Percentiles rank a stretch among this genome's conserved stretches.
These are phyloP conservation scores for Pouteria glomerata DNA, from an alignment of 148 eudicot species.

Conservation along the genomic window DNA sequence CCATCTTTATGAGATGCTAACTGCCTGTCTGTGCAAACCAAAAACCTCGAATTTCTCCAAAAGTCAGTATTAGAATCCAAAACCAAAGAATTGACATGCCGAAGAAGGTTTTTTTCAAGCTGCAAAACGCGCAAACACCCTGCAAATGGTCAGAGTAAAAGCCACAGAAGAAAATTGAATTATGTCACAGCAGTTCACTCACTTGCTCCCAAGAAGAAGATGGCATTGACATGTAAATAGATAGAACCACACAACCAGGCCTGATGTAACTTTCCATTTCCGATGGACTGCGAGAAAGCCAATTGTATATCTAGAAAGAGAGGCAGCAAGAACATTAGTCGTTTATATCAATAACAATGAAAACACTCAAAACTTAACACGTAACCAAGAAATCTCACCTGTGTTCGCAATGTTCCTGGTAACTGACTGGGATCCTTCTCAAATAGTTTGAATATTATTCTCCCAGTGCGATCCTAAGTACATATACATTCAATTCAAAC, in stretches of 20 bases:
- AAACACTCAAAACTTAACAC: background rate
- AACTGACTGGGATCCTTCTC: conserved; percentile 89
- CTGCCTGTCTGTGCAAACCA: conserved; percentile 56
- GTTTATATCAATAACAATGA: conserved; percentile 1
- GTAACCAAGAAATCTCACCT: conserved; percentile 36
- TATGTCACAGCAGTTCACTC: conserved; percentile 20
- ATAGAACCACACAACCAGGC: conserved; percentile 84
- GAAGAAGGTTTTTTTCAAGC: conserved; percentile 56
- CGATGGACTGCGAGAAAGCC: conserved; percentile 83
- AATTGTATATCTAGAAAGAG: conserved; percentile 49
- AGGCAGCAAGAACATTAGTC: conserved; percentile 12
- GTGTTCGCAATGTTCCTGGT: conserved; percentile 64
- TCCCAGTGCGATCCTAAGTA: conserved; percentile 68
- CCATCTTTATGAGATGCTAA: conserved; percentile 42
- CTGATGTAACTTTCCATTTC: conserved; percentile 93
- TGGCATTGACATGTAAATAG: conserved; percentile 67
- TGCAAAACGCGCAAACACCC: conserved; percentile 30
- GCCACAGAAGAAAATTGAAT: background rate
- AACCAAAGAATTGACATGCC: conserved; percentile 39
- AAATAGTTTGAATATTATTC: conserved; percentile 76
- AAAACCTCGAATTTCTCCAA: conserved; percentile 71
- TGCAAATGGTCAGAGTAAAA: conserved; percentile 10
- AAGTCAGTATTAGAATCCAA: conserved; percentile 47
- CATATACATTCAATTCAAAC: background rate
- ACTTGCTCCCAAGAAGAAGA: conserved; percentile 67